Conservation (phyloP, 805 yeast genomes). For the Teunomyces funiuensis region DNA sequence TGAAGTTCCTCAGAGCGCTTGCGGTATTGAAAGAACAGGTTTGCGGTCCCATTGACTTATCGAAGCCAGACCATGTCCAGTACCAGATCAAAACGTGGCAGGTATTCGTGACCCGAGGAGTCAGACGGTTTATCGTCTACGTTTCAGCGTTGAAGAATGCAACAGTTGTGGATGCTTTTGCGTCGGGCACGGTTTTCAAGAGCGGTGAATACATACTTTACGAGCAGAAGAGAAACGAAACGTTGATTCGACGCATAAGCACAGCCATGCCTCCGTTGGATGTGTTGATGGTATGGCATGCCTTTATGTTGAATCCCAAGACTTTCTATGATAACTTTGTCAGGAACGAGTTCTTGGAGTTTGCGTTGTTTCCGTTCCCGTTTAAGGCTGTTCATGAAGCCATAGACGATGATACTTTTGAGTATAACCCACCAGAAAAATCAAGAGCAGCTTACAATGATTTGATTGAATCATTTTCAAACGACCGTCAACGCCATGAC, state of each 20-base stretch:
- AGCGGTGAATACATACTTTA: too few species aligned
- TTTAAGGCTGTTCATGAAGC: slow-evolving; percentile 9
- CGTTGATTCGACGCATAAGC: too few species aligned
- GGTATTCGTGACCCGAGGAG: slow-evolving; percentile 21
- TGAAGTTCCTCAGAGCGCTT: slow-evolving; percentile 24
- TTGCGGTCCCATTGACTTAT: slow-evolving; percentile 2
- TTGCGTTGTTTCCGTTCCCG: slow-evolving; percentile 21
- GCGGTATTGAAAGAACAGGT: slow-evolving; percentile 16
- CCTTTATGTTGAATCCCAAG: slow-evolving; percentile 20
- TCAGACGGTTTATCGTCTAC: slow-evolving; percentile 20
- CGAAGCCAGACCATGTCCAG: neutral
- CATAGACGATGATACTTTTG: slow-evolving; percentile 13
- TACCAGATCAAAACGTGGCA: slow-evolving; percentile 19
- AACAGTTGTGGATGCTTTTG: neutral
- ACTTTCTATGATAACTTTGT: slow-evolving; percentile 15
- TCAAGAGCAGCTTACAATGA: neutral
- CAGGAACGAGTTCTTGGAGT: slow-evolving; percentile 15
- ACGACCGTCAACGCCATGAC: neutral
- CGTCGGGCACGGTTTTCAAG: too few species aligned
- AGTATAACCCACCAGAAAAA: slow-evolving; percentile 1
- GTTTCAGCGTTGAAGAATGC: slow-evolving; percentile 15
- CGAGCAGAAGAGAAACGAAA: neutral
- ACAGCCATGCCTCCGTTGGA: slow-evolving; percentile 22
- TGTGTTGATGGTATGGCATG: slow-evolving; percentile 24
- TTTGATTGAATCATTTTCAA: neutral